These are phyloP conservation scores for Claviceps sp. DNA, from an alignment of 2,329 filamentous ascomycete genomes.

Conservation along the genomic window DNA sequence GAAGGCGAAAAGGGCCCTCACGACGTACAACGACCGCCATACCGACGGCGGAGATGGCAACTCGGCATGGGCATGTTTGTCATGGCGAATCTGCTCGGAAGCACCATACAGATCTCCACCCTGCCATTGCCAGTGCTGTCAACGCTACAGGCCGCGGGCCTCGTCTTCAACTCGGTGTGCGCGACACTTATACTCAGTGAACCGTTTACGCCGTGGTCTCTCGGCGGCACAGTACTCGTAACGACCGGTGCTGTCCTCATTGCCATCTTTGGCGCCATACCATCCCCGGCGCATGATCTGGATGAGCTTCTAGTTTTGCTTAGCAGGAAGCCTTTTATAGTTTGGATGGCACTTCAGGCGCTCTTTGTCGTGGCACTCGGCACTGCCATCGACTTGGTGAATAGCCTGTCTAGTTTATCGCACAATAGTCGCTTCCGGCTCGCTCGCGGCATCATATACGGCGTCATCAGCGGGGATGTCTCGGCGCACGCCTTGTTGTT, in stretches of 20 bases:
- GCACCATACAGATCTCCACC: slow-evolving; percentile 94
- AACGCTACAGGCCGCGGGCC: slow-evolving; percentile 84
- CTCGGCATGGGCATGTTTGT: slow-evolving; percentile 96
- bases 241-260: slow-evolving; percentile 82
- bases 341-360: slow-evolving; percentile 78
- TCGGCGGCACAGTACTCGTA: slow-evolving; percentile 79
- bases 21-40: slow-evolving; percentile 71
- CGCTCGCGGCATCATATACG: slow-evolving; percentile 73
- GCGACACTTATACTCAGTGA: slow-evolving; percentile 85
- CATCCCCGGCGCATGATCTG: slow-evolving; percentile 80
- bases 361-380: slow-evolving; percentile 59
- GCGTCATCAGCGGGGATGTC: slow-evolving; percentile 78
- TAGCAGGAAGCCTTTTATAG: slow-evolving; percentile 58
- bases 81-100: slow-evolving; percentile 83
- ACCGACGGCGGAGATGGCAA: slow-evolving; percentile 88
- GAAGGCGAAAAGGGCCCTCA: slow-evolving; percentile 84
- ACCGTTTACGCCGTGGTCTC: slow-evolving; percentile 87
- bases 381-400: slow-evolving; percentile 43
- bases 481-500: slow-evolving; percentile 88
- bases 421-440: slow-evolving; percentile 58
- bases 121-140: slow-evolving; percentile 88
- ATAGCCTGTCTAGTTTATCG: slow-evolving; percentile 36
- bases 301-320: slow-evolving; percentile 69
- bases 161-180: slow-evolving; percentile 98
- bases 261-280: slow-evolving; percentile 84